These are phyloP conservation scores for Erucastrum elatum DNA, from an alignment of 345 rosid species.

Conservation along the genomic window DNA sequence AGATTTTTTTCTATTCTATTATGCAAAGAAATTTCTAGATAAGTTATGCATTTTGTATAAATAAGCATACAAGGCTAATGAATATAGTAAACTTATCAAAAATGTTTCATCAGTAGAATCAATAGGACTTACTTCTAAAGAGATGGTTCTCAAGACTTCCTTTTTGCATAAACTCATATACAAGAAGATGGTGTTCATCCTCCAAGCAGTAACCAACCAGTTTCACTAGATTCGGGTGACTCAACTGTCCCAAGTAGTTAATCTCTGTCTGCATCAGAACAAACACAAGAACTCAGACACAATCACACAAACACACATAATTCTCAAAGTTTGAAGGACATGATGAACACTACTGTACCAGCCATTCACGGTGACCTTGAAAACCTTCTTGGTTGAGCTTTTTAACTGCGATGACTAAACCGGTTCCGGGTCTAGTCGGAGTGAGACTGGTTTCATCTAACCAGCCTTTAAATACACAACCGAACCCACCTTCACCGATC, in stretches of 20 bases:
- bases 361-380: conserved; percentile 98
- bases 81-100: not conserved
- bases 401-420: conserved; percentile 85
- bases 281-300: conserved; percentile 10
- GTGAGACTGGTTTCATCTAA: conserved; percentile 68
- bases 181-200: conserved; percentile 90
- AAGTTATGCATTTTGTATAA: not conserved
- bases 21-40: not conserved
- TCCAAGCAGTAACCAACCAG: conserved; percentile 89
- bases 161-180: conserved; percentile 92
- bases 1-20: not conserved
- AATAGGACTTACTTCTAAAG: conserved; percentile 70
- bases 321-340: not conserved
- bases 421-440: conserved; percentile 80
- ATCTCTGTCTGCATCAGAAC: conserved; percentile 69
- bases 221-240: conserved; percentile 89
- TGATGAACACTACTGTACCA: conserved; percentile 55
- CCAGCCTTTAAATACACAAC: conserved; percentile 98
- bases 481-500: conserved; percentile 95
- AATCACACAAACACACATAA: conserved; percentile 1
- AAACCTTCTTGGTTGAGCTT: conserved; percentile 81
- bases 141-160: conserved; percentile 97
- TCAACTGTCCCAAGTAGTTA: conserved; percentile 75
- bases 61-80: not conserved
- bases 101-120: not conserved